Evolutionary conservation across 441 rosid genomes (phyloP), one percentile per base, ranked within the genome.

Genomic region (Viola pubescens): DNA sequence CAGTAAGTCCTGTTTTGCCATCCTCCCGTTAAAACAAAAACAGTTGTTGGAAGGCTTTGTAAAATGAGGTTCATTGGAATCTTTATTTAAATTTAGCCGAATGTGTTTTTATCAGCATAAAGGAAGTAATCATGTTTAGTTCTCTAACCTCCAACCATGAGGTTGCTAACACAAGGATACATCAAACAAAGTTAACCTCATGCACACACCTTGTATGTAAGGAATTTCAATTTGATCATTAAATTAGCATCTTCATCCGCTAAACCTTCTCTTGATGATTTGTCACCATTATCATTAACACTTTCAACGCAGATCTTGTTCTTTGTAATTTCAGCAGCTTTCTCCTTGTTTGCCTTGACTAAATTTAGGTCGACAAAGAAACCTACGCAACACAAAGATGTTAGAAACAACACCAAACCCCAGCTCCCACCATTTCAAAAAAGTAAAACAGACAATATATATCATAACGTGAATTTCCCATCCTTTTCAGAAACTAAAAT

Each of bases 211-310:
- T 94, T 94, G 65, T 94, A 94, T 6, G 96, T 82, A 48, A 94
- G 98, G 68, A 94, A 88, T 70, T 94, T 94, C 69, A 94, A 16
- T 77, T 94, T 94, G 61, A 89, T 86, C 98, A 94, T 94, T 58
- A 94, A 67, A 78, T 89, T 89, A 66, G 94, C 82, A 79, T 94
- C 97, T 48, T 86, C 91, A 72, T 88, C 90, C 54, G 95, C 95
- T 72, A 94, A 81, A 71, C 70, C 80, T 65, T 78, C 85, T 48
- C 58, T 70, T 61, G 73, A 65, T 51, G 68, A 66, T 48, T 52
- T 46, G 68, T 69, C 65, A 65, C 73, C 73, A 71, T 46, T 67
- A 60, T 73, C 85, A 71, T 71, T 70, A 66, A 63, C 64, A 73
- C 64, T 77, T 52, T 63, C 85, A 0, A 61, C 55, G 67, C 62